Base-by-base conservation (phyloP, 345 rosid species). In the Abelmoschus esculentus region DNA sequence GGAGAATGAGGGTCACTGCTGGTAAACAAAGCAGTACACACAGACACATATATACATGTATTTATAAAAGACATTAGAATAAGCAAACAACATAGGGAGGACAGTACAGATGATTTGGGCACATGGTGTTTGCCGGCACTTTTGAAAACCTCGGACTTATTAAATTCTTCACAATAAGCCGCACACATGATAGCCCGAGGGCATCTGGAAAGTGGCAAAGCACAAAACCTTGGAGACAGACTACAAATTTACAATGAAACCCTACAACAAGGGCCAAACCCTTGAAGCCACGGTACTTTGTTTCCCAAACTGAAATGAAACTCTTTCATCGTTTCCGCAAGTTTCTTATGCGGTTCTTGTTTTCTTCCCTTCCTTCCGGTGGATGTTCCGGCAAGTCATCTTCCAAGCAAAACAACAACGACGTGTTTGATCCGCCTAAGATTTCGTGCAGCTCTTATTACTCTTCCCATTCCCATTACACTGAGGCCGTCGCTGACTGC, bases 401-500 rank as follows among this genome's bases (percentile, higher is more conserved):
- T 14, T 46, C 71, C 3, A 76, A 70, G 59, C 81, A 67, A 36
- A 77, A 69, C 47, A 66, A 57, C 42, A 73, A 80, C 6, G 87
- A 81, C 49, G 82, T 76, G 77, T 84, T 80, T 57, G 98, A 90
- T 59, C 97, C 93, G 1, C 98, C 96, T 0, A 90, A 90, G 87
- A 83, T 86, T 18, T 92, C 97, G 3, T 93, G 93, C 79, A 88
- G 96, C 85, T 89, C 89, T 0, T 86, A 86, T 67, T 90, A 90
- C 85, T 93, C 98, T 0, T 87, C 98, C 14, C 91, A 87, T 4
- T 73, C 90, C 3, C 97, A 93, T 42, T 89, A 93, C 71, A 78
- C 77, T 2, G 98, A 90, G 72, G 96, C 98, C 42, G 84, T 90
- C 13, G 90, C 97, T 0, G 98, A 90, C 76, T 93, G 98, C 79